Base-by-base conservation (phyloP, 2,329 filamentous ascomycete species). In the Colletotrichum camelliae region DNA sequence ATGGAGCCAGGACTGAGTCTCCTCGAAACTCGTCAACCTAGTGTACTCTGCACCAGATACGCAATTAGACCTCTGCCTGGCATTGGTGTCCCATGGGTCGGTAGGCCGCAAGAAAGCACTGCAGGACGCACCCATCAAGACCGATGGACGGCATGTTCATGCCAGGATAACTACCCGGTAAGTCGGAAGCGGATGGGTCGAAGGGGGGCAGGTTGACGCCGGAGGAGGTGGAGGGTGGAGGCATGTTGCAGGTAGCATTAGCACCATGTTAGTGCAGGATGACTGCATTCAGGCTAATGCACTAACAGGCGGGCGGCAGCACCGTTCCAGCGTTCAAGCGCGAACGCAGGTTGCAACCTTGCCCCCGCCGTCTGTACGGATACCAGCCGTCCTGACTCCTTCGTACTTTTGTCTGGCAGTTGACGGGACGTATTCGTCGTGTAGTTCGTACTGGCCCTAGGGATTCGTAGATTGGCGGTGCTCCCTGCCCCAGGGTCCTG, bases 171-270 rank as follows among this genome's bases (percentile, higher is more conserved):
- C 43, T 62, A 68, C 33, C 64, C 74, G 48, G 70, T 57, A 48
- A 73, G 48, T 62, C 69, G 72, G 72, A 70, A 60, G 72, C 72
- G 72, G 57, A 72, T 72, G 70, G 70, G 65, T 58, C 55, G 61
- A 27, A 31, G 33, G 33, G 58, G 57, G 31, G 43, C 33, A 64
- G 21, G 12, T 58, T 39, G 18, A 39, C 61, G 35, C 33, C 69
- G 33, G 39, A 29, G 43, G 62, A 18, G 61, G 61, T 43, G n/a
- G 43, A 58, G 35, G 58, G 27, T n/a, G 60, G 35, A 57, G 61
- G 67, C 43, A 37, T 18, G 29, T 31, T 68, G 65, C 57, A 64
- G 70, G 57, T 48, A 18, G 58, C 64, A 68, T 68, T 61, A 62
- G 68, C 57, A 39, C 29, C 58, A 33, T 74, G 70, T 74, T 69